These are phyloP conservation scores for Exophiala alcalophila DNA, from an alignment of 2,329 filamentous ascomycete species.

Conservation along the genomic window DNA sequence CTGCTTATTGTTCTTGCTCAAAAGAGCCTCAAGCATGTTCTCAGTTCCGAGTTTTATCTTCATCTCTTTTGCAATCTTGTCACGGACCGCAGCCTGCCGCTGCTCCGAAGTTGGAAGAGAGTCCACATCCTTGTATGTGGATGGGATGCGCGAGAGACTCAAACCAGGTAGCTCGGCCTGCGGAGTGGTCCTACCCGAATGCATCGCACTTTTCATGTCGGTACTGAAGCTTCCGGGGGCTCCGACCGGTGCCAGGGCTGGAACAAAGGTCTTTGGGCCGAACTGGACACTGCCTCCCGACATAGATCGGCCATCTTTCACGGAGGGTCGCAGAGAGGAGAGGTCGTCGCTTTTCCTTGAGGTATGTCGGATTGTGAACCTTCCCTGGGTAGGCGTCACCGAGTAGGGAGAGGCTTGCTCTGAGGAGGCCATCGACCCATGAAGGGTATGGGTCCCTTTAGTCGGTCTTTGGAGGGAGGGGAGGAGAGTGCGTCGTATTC, in stretches of 20 bases:
- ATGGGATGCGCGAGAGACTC: constrained; percentile 15
- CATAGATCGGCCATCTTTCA: constrained; percentile 55
- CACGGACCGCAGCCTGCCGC: constrained; percentile 70
- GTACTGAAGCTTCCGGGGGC: constrained; percentile 83
- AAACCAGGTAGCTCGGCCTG: constrained; percentile 22
- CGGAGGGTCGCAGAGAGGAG: constrained; percentile 31
- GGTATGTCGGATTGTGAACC: constrained; percentile 26
- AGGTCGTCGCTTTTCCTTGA: constrained; percentile 38
- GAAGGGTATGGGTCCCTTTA: constrained; percentile 17
- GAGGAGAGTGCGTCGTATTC: background rate
- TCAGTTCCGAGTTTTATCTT: constrained; percentile 98
- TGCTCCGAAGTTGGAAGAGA: constrained; percentile 64
- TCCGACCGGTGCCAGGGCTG: constrained; percentile 52
- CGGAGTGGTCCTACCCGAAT: constrained; percentile 60
- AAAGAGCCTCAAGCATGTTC: constrained; percentile 92
- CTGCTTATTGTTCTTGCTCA: constrained; percentile 93
- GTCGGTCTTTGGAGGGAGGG: constrained; percentile 6
- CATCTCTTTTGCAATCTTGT: constrained; percentile 87
- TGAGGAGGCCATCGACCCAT: constrained; percentile 32
- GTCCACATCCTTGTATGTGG: constrained; percentile 56
- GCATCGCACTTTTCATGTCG: constrained; percentile 69
- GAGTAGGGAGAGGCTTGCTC: constrained; percentile 32
- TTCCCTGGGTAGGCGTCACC: constrained; percentile 34
- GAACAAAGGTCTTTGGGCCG: constrained; percentile 63
- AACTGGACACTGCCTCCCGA: constrained; percentile 60